Base-by-base conservation (phyloP, 2,329 filamentous ascomycete genomes). In the Aspergillus ibericus region DNA sequence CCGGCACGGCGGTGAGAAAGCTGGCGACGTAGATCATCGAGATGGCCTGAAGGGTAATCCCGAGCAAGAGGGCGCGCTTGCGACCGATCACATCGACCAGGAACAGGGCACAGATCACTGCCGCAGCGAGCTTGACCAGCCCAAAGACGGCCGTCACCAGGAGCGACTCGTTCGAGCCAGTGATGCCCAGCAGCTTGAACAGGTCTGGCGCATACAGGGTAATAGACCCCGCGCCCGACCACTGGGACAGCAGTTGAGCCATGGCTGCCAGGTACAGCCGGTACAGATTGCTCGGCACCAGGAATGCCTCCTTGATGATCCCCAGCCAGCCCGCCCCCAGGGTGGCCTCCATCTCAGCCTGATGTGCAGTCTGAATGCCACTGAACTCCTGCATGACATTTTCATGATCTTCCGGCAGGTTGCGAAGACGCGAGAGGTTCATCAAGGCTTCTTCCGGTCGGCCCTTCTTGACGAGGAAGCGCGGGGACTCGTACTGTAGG, bases 41-140 rank as follows among this genome's bases (percentile, higher is more conserved):
- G 9, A 88, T 70, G 15, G 81, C 80, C 70, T 89, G 86, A 1
- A 88, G 76, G 1, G 77, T 78, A 64, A 88, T 88, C 2, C 86
- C 86, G 0, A 82, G 72, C 16, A 87, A 78, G 0, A 89, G 80
- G 0, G 86, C 80, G 7, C 85, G 83, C 67, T 92, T 92, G 59
- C 90, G 87, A 4, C 90, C 90, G 63, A 93, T 87, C 55, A 89
- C 86, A 66, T 93, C 90, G 63, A 93, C 89, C 8, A 93, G 82
- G 82, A 93, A 91, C 53, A 92, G 81, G 0, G 90, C 89, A 71
- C 89, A 93, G 38, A 85, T 64, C 32, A 92, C 70, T 13, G 88
- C 85, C 0, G 87, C 82, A 6, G 84, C 71, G 55, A 93, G 83
- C 70, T 93, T 93, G 66, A 92, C 81, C 53, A 92, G 83, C 44